Base-by-base conservation (phyloP, 768 basidiomycete genomes). In the Lenzites betulinus region DNA sequence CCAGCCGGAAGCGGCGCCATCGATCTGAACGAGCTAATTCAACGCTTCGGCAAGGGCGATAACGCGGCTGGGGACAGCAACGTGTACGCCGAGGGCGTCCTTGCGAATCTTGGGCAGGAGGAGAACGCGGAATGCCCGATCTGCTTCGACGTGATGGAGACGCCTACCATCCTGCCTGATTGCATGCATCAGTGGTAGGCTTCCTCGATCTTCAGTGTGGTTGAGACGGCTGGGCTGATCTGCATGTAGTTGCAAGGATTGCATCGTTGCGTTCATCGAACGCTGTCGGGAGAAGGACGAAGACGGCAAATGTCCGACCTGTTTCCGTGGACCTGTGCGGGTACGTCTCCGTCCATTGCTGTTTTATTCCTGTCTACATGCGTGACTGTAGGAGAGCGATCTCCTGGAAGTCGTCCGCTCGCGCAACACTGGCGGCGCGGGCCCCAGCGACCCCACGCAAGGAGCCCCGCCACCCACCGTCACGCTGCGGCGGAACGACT, bases 111-210 rank as follows among this genome's bases (percentile, higher is more conserved):
- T 18, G 65, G 75, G 38, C 65, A 76, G 64, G 68, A 76, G 49
- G 80, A 81, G 54, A 73, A 70, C 23, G 76, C 73, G 54, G 93
- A 93, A 69, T 95, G 93, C 72, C 87, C 88, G 2, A 86, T 93
- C 35, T 95, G 93, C 69, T 77, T 92, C 50, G 92, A 93, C 72
- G 80, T 86, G 7, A 85, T 90, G 82, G 85, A 92, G 56, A 72
- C 70, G 4, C 86, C 88, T 0, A 82, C 86, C 66, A 79, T 93
- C 49, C 78, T 93, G 16, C 90, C 92, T 2, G 74, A 77, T 12
- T 95, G 92, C 72, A 80, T 89, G 76, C 93, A 95, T 67, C 81
- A 82, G 68, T 89, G 84, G 92, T 91, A 68, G 58, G 82, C 71
- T 9, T 58, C 11, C 23, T 38, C 48, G 13, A 13, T 9, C 8